Base-by-base conservation (phyloP, 768 basidiomycete species). In the Crucibulum laeve region DNA sequence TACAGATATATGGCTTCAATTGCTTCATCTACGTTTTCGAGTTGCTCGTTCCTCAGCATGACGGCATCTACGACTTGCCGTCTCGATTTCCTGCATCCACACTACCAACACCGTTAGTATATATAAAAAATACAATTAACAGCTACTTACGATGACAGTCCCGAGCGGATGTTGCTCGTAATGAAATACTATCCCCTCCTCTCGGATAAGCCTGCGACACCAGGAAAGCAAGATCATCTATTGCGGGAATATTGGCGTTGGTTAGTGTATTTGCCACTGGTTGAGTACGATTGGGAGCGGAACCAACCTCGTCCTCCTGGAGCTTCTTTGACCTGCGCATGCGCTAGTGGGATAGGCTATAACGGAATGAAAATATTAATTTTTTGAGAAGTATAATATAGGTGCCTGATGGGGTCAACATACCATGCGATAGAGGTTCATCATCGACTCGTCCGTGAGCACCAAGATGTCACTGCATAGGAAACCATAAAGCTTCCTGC, bases 391-490 rank as follows among this genome's bases (percentile, higher is more conserved):
- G 14, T 18, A 22, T 25, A 32, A n/a, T 39, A 30, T 15, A 28
- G 30, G 22, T 3, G 25, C 35, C n/a, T 38, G 5, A 4, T n/a
- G n/a, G n/a, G n/a, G n/a, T n/a, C n/a, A n/a, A 65, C 82, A 53
- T 42, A 92, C 92, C 80, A 92, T 87, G 28, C 87, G 79, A 61
- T 94, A 94, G 11, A 95, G 57, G 10, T 79, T 81, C 48, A 75
- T 80, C 21, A 76, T 76, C 0, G 63, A 61, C 24, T 82, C 83
- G 51, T 93, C 90, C 15, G 91, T 84, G 44, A 98, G 70, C 3
- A 97, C 81, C 37, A 97, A 60, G 32, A 95, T 87, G 56, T 97
- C 95, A 55, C 78, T 95, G 55, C 93, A 97, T 49, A 98, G 62
- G 62, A 92, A 82, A 4, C 74, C 79, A 30, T 81, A 74, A 35